Percentiles rank a stretch among this genome's conserved stretches.
Conservation (phyloP, 1,284 basidiomycete species). For the Crucibulum parvulum region DNA sequence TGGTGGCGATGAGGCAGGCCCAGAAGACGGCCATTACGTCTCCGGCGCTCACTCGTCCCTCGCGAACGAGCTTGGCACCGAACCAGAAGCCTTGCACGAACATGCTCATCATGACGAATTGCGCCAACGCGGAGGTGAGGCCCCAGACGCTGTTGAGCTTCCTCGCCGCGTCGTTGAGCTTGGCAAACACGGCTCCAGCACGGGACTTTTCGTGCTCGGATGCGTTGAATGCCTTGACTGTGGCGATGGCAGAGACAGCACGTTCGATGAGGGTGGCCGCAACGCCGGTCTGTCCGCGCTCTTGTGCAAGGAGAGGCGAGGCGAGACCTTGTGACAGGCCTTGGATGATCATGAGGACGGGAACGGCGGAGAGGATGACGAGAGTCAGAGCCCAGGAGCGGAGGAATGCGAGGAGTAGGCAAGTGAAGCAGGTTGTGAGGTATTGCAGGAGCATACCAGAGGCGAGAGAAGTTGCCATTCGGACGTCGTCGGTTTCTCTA, state of each 20-base stretch:
- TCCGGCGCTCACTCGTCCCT: constrained; percentile 73
- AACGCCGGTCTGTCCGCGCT: constrained; percentile 72
- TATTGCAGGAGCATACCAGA: constrained; percentile 85
- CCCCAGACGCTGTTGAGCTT: constrained; percentile 81
- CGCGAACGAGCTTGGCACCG: constrained; percentile 85
- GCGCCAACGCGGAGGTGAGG: constrained; percentile 68
- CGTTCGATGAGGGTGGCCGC: constrained; percentile 86
- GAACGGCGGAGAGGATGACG: constrained; percentile 92
- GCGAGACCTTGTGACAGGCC: constrained; percentile 75
- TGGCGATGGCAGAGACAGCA: constrained; percentile 81
- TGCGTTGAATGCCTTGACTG: constrained; percentile 97
- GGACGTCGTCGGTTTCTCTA: constrained; percentile 95
- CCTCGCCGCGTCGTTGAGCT: constrained; percentile 56
- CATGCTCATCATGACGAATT: constrained; percentile 88
- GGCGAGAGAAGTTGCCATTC: constrained; percentile 82
- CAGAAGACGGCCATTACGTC: constrained; percentile 96
- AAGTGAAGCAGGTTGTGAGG: constrained; percentile 80
- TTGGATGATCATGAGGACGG: constrained; percentile 81
- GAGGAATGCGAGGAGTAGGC: constrained; percentile 83
- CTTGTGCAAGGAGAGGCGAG: constrained; percentile 70
- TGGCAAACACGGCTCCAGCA: constrained; percentile 55
- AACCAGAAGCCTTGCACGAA: constrained; percentile 99
- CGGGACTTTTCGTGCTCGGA: constrained; percentile 63
- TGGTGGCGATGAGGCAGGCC: constrained; percentile 91
- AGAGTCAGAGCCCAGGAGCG: constrained; percentile 85